Evolutionary conservation across 768 basidiomycete genomes (phyloP), one percentile per base, ranked within the genome.

Genomic region (Hygrophoropsis aurantiaca): DNA sequence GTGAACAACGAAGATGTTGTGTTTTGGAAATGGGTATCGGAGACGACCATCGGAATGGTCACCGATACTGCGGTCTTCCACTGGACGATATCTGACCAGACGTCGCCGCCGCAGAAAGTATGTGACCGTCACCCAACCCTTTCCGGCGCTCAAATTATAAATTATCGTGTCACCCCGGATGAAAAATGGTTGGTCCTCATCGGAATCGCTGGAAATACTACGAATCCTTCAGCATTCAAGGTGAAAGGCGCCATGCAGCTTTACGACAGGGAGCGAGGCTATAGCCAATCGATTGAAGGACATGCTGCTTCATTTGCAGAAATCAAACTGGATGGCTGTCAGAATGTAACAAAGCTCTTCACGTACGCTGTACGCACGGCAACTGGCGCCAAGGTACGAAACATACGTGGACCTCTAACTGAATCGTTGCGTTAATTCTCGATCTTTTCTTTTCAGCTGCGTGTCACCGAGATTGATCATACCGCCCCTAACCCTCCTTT

Each of bases 11-110:
- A 97, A 62, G 95, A 99, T 62, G 78, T 97, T 43, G 85, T 92
- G 20, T 99, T 97, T 71, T 99, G 97, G 97, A 97, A 97, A 66
- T 99, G 97, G 97, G 84, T 97, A 32, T 88, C 85, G 39, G 87
- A 92, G 52, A 81, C 84, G 15, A 88, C 88, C 23, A 85, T 99
- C 52, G 97, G 97, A 59, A 80, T 98, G 72, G 97, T 97, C 59
- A 97, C 95, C 23, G 94, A 97, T 50, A 78, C 88, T 1, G 79
- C 93, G 4, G 95, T 98, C 24, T 90, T 80, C 66, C 94, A 98
- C 68, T 97, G 94, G 94, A 77, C 85, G 48, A 84, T 87, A 55
- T 58, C 71, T 33, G 87, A 92, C 68, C 70, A 77, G 54, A 87
- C 84, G 3, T 86, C 90, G 1, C 69, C 87, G 3, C 90, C 88